Percentiles rank a stretch among this genome's conserved stretches.
Evolutionary conservation across 305 asterid genomes (phyloP).

Genomic region (Fraxinus latifolia): DNA sequence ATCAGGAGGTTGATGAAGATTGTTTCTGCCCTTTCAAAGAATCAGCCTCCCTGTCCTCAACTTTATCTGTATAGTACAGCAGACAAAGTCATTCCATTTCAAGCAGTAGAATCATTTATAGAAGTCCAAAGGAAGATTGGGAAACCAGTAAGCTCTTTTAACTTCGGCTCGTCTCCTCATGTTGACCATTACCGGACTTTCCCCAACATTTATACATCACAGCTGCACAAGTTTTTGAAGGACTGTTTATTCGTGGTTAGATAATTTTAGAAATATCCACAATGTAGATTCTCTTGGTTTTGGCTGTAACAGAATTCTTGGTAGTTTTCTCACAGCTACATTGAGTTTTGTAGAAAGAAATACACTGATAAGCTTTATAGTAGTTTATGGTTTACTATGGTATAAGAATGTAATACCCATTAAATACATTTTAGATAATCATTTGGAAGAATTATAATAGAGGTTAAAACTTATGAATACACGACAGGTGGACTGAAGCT

Average conservation of each 20-base stretch:
- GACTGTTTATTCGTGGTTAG: slow-evolving; percentile 35
- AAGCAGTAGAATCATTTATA: slow-evolving; percentile 56
- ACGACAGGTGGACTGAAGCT: background rate
- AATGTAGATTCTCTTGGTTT: background rate
- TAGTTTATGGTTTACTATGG: background rate
- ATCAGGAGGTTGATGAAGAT: slow-evolving; percentile 62
- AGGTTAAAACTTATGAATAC: too few relatives aligned
- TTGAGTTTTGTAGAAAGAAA: background rate
- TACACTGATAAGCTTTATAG: background rate
- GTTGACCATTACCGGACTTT: slow-evolving; percentile 81
- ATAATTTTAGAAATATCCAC: slow-evolving; percentile 17
- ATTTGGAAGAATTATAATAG: background rate
- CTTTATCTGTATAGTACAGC: slow-evolving; percentile 74
- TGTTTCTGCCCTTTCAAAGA: slow-evolving; percentile 38
- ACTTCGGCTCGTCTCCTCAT: slow-evolving; percentile 77
- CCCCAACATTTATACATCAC: slow-evolving; percentile 49
- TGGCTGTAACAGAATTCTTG: background rate
- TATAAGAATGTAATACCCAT: background rate
- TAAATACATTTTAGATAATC: background rate
- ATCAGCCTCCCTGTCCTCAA: slow-evolving; percentile 79
- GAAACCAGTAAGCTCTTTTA: slow-evolving; percentile 45
- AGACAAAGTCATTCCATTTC: slow-evolving; percentile 74
- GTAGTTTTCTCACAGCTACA: background rate
- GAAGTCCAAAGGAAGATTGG: slow-evolving; percentile 57
- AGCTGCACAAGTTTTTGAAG: slow-evolving; percentile 52